These are phyloP conservation scores for Pseudogymnoascus destructans DNA, from an alignment of 2,329 filamentous ascomycete species.

Conservation along the genomic window DNA sequence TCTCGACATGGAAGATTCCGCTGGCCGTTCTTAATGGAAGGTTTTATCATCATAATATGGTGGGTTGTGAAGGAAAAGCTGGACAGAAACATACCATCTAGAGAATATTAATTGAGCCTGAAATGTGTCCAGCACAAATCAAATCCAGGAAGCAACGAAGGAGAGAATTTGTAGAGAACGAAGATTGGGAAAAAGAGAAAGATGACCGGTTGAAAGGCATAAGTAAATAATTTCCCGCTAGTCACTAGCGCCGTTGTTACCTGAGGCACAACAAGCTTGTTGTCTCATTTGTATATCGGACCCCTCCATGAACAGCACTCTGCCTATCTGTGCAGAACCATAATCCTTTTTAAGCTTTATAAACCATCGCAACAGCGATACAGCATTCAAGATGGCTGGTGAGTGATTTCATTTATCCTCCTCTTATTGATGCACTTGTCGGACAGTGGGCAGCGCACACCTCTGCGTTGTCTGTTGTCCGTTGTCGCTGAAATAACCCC, in stretches of 20 bases:
- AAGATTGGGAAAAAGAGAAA: conserved; percentile 1
- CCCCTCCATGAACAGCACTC: conserved; percentile 8
- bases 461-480: background rate
- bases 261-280: conserved; percentile 4
- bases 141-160: background rate
- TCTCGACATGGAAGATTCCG: conserved; percentile 47
- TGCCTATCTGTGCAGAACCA: background rate
- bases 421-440: background rate
- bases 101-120: conserved; percentile 20
- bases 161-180: conserved; percentile 1
- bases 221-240: conserved; percentile 10
- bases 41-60: conserved; percentile 40
- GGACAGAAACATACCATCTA: conserved; percentile 20
- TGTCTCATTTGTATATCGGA: conserved; percentile 9
- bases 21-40: conserved; percentile 53
- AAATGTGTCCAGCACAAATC: background rate
- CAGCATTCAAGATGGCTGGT: conserved; percentile 24
- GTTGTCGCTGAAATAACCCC: conserved; percentile 2
- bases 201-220: conserved; percentile 10
- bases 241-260: background rate
- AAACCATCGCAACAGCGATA: conserved; percentile 1
- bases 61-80: conserved; percentile 13
- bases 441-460: background rate
- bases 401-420: conserved; percentile 13
- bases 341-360: background rate